phyloP scores from a whole-genome alignment of 345 rosid species.

The Linum trigynum region DNA sequence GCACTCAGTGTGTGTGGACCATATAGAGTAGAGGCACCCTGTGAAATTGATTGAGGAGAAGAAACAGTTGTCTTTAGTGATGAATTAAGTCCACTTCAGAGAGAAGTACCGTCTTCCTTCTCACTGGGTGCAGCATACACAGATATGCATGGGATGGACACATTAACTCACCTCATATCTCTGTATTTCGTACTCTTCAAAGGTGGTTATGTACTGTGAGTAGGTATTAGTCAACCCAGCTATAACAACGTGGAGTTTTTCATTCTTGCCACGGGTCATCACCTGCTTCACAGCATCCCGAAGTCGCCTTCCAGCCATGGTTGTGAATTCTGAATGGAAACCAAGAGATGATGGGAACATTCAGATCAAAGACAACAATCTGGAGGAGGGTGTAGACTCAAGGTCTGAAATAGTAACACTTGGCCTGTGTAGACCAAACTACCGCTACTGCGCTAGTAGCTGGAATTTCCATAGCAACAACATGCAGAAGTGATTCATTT shows the following conservation, averaged over 20 bases:
- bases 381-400: background rate
- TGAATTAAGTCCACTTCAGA: background rate
- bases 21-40: constrained; percentile 92
- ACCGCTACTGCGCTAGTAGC: too few relatives aligned
- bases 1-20: constrained; percentile 89
- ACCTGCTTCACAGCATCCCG: constrained; percentile 79
- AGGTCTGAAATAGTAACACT: too few relatives aligned
- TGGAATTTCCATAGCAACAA: too few relatives aligned
- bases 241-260: constrained; percentile 66
- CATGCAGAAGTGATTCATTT: too few relatives aligned
- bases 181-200: constrained; percentile 87
- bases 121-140: background rate
- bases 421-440: too few relatives aligned
- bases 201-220: constrained; percentile 86
- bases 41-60: constrained; percentile 10
- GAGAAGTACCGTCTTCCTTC: background rate
- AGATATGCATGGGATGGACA: background rate
- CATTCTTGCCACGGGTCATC: constrained; percentile 40
- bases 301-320: constrained; percentile 99
- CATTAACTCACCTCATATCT: constrained; percentile 73
- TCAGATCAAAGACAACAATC: background rate
- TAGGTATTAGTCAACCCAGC: constrained; percentile 93
- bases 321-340: constrained; percentile 63
- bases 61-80: background rate
- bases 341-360: background rate